phyloP scores from a whole-genome alignment of 2,329 filamentous ascomycete species.

The Daldinia sp. region DNA sequence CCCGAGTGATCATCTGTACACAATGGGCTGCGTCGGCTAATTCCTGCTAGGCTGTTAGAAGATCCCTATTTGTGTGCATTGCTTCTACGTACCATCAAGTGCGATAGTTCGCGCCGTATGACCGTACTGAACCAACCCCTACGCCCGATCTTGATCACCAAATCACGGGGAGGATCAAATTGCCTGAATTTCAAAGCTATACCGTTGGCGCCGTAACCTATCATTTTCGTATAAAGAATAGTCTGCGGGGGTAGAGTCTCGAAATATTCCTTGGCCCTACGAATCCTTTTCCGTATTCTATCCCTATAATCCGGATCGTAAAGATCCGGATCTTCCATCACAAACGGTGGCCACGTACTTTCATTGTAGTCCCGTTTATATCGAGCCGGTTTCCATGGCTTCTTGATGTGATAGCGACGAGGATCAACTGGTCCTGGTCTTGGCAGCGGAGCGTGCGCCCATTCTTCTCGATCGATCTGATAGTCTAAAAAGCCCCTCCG shows the following conservation, averaged over 20 bases:
- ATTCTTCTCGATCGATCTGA: not conserved
- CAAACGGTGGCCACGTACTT: not conserved
- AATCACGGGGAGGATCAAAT: not conserved
- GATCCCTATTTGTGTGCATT: not conserved
- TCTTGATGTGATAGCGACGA: not conserved
- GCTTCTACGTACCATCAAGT: conserved; percentile 7
- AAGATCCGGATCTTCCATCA: not conserved
- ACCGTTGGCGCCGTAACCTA: not conserved
- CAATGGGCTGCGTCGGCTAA: conserved; percentile 30
- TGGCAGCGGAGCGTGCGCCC: not conserved
- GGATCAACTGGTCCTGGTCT: not conserved
- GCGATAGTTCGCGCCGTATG: conserved; percentile 2
- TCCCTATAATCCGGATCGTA: not conserved
- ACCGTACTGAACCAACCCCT: not conserved
- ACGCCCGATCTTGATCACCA: not conserved
- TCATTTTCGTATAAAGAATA: not conserved
- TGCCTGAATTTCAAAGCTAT: not conserved
- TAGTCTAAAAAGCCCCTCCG: not conserved
- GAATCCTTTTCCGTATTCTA: not conserved
- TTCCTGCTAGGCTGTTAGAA: conserved; percentile 25
- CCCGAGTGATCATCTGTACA: conserved; percentile 22
- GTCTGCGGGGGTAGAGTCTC: not conserved
- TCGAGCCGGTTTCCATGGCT: not conserved
- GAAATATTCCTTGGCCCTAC: not conserved
- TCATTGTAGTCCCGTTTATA: not conserved